Evolutionary conservation across 2,329 filamentous ascomycete species (phyloP).

Genomic region (Penicillium sp.): DNA sequence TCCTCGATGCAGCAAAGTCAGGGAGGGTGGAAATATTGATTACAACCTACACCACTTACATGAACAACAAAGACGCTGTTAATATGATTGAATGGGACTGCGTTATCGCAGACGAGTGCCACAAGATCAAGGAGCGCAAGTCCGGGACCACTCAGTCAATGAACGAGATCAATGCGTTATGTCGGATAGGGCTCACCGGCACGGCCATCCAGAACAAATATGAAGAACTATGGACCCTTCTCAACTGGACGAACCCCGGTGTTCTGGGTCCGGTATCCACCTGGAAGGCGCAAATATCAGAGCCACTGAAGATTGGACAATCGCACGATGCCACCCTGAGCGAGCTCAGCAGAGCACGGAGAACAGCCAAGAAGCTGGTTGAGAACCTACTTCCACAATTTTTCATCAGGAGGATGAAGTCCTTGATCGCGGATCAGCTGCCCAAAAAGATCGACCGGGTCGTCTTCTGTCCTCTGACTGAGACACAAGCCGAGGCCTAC

Average conservation of each 20-base stretch:
- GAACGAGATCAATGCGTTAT: conserved; percentile 86
- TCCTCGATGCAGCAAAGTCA: conserved; percentile 67
- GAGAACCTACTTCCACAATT: conserved; percentile 84
- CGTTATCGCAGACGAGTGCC: conserved; percentile 91
- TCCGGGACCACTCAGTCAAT: conserved; percentile 81
- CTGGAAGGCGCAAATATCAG: conserved; percentile 76
- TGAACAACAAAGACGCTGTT: conserved; percentile 69
- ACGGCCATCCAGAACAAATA: conserved; percentile 98
- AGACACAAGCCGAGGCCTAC: conserved; percentile 78
- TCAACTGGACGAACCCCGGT: conserved; percentile 95
- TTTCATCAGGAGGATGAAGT: conserved; percentile 91
- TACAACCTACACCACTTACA: conserved; percentile 89
- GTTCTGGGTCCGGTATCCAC: conserved; percentile 63
- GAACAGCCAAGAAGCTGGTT: conserved; percentile 79
- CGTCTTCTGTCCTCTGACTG: conserved; percentile 89
- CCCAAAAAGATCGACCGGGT: conserved; percentile 93
- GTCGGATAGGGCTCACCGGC: conserved; percentile 87
- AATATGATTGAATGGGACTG: conserved; percentile 92
- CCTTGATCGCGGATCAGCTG: conserved; percentile 83
- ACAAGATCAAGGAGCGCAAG: conserved; percentile 75
- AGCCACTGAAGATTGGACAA: conserved; percentile 81
- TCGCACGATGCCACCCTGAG: conserved; percentile 84
- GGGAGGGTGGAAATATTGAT: conserved; percentile 87
- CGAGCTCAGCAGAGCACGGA: conserved; percentile 76
- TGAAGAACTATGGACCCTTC: conserved; percentile 90